Conservation (phyloP, 768 basidiomycete species). For the Leccinum variicolor region DNA sequence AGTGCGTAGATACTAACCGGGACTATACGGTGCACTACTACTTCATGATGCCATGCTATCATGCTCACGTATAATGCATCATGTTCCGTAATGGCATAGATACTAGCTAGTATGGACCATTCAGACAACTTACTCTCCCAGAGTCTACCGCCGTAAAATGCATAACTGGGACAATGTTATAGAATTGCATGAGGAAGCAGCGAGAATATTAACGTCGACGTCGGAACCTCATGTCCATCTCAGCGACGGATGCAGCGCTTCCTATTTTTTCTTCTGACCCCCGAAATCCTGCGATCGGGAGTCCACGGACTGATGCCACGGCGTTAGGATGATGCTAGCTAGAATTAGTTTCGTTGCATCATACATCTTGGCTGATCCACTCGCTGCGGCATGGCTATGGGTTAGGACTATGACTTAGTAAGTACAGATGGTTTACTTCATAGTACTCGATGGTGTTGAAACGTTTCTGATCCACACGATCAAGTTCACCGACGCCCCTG, state of each 20-base stretch:
- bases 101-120: neutral
- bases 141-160: neutral
- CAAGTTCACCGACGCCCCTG: conserved; percentile 16
- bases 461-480: conserved; percentile 24
- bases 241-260: neutral
- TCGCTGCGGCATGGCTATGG: neutral
- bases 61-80: neutral
- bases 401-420: conserved; percentile 2
- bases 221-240: neutral
- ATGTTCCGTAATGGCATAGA: neutral
- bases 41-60: neutral
- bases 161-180: neutral
- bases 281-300: neutral
- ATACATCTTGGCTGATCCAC: conserved; percentile 7
- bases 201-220: neutral
- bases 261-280: neutral
- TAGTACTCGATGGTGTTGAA: conserved; percentile 12
- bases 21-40: neutral
- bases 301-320: neutral
- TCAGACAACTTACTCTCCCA: neutral
- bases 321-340: conserved; percentile 3
- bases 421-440: conserved; percentile 7
- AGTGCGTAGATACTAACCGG: neutral
- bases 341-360: neutral
- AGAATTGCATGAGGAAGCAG: neutral